Evolutionary conservation across 83 land plant species (phyloP), one percentile per base, ranked within the genome.

Genomic region (Thuja plicata): DNA sequence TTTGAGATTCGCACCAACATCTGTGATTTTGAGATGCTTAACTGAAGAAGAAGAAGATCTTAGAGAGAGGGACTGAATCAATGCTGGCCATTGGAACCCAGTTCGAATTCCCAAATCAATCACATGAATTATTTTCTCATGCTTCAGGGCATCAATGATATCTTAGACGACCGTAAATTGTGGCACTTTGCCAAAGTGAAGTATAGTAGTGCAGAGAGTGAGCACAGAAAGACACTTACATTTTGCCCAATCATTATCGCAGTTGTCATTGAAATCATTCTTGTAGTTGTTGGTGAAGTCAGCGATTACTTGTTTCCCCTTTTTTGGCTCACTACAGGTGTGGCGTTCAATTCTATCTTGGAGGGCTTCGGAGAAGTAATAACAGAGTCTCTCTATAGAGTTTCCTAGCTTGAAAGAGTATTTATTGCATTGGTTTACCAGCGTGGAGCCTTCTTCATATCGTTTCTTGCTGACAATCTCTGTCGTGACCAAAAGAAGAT

Each of bases 1-100:
- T n/a, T n/a, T n/a, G n/a, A n/a, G n/a, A 0, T 6, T 38, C 27
- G 86, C 46, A 12, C 74, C 91, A n/a, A 91, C 88, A 0, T 88
- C 93, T 24, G 88, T 91, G 30, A 91, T 81, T 60, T 87, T 89
- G n/a, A 91, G 74, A 32, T 50, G 91, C 86, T 89, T 52, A 35
- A 89, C n/a, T 0, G 80, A 71, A 45, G 9, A 17, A 13, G 50
- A 45, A 2, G 12, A 52, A 52, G 3, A 15, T 34, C 89, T 41
- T 8, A 6, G 74, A 3, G 89, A 84, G 17, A 91, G 89, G 11
- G 88, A 86, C 30, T 91, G 93, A 52, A 91, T 79, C 30, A 91
- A 40, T 1, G 27, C 46, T 12, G 89, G 81, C 89, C 93, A 91
- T 27, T 91, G 88, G 5, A 83, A 54, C 40, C 93, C 93, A 37